Base-by-base conservation (phyloP, 192 early-diverging fungal genomes). In the Gaertneriomyces sp. region DNA sequence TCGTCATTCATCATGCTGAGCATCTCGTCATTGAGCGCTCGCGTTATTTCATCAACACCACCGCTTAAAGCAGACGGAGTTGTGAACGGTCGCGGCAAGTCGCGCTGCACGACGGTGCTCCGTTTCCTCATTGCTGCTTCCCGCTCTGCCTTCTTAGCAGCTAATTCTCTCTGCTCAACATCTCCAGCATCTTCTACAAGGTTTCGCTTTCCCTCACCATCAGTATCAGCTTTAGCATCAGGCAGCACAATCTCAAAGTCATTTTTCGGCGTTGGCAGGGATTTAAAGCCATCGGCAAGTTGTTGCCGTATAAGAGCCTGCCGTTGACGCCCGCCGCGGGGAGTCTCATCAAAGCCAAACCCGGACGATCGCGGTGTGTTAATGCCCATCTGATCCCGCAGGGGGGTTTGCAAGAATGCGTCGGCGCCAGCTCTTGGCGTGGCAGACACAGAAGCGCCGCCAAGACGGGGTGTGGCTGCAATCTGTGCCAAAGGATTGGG, bases 241-340 rank as follows among this genome's bases (percentile, higher is more conserved):
- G 94, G 96, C 54, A 95, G 72, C 9, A 91, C 86, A 59, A 98
- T 86, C 60, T 94, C 90, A 74, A 95, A 94, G 63, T 95, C 91
- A 71, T 96, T 97, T 50, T 89, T 89, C 45, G 96, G 96, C 60
- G 82, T 79, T 1, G 96, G 96, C 12, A 99, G 74, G 25, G 74
- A 59, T 4, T 77, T 77, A 20, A 96, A 86, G 41, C 88, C 81
- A 53, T 78, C 81, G 33, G 83, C 68, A 8, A 98, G 80, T 56
- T 88, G 86, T 64, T 90, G 86, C 12, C 86, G 87, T 25, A 91
- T 65, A 9, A 82, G 73, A 17, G 66, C 64, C 59, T 88, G 85
- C 4, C 79, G 75, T 53, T 77, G 52, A 40, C 78, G 82, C 56
- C 83, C 82, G 40, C 83, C 87, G 6, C 88, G 83, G 19, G 92